A percentile compares a stretch with the other conserved stretches of the same genome.
Conservation (phyloP, 78 protist species). For the Bigelowiella natans region DNA sequence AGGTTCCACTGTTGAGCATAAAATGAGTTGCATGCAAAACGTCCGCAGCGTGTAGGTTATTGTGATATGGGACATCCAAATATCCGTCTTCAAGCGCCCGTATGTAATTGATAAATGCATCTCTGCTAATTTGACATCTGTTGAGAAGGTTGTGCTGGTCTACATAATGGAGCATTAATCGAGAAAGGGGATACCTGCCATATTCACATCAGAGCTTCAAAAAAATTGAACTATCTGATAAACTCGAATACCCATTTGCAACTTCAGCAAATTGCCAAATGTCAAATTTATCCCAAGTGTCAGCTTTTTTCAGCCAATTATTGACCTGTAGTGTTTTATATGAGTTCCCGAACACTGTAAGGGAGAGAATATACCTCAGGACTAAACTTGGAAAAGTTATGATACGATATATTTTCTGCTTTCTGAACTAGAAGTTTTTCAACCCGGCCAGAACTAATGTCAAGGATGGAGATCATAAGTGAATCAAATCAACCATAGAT, state of each 20-base stretch:
- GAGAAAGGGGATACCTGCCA: background rate
- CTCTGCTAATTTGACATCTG: background rate
- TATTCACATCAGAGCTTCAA: background rate
- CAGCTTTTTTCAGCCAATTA: background rate
- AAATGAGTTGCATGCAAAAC: background rate
- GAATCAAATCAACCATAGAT: too few species aligned
- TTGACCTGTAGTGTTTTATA: background rate
- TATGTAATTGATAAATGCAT: background rate
- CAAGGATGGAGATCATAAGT: too few species aligned
- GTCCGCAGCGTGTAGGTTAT: background rate
- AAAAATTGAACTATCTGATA: background rate
- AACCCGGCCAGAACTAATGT: too few species aligned
- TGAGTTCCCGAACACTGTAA: too few species aligned
- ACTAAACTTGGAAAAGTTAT: too few species aligned
- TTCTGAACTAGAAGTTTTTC: too few species aligned
- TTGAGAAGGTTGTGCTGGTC: background rate
- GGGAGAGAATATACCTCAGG: too few species aligned
- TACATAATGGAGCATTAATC: background rate
- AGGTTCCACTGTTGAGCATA: background rate
- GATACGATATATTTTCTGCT: too few species aligned
- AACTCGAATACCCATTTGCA: background rate
- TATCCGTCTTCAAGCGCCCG: background rate
- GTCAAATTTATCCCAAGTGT: background rate
- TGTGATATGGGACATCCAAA: background rate
- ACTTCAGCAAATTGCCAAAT: background rate